These are phyloP conservation scores for Monotropa hypopitys DNA, from an alignment of 179 eudicot genomes.

Conservation along the genomic window DNA sequence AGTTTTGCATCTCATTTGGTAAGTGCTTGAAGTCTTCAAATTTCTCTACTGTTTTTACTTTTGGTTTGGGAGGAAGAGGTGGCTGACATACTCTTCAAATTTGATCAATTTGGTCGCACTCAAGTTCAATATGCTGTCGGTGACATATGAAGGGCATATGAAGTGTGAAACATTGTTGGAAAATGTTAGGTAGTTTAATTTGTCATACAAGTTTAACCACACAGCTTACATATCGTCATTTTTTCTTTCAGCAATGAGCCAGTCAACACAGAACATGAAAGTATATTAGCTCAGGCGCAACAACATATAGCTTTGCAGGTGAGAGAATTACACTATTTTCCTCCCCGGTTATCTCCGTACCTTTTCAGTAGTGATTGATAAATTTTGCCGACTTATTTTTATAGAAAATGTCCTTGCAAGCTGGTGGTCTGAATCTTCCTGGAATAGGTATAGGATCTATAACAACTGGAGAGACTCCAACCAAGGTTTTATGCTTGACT, in stretches of 20 bases:
- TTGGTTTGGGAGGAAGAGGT: neutral
- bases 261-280: slow-evolving; percentile 63
- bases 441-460: slow-evolving; percentile 23
- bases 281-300: slow-evolving; percentile 64
- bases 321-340: neutral
- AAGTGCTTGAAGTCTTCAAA: neutral
- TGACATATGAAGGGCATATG: slow-evolving; percentile 1
- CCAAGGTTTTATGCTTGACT: slow-evolving; percentile 63
- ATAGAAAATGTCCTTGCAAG: slow-evolving; percentile 59
- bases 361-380: neutral
- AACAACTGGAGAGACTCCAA: slow-evolving; percentile 31
- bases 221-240: neutral
- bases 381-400: neutral
- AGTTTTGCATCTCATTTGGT: neutral
- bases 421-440: slow-evolving; percentile 43
- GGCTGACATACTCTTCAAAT: neutral
- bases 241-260: slow-evolving; percentile 44
- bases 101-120: neutral
- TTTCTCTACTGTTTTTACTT: neutral
- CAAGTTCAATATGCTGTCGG: neutral
- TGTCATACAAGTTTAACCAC: neutral
- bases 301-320: slow-evolving; percentile 91
- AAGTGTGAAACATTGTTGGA: neutral
- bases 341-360: neutral
- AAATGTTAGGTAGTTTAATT: neutral